phyloP scores from a whole-genome alignment of 768 basidiomycete species.

The Lactarius psammicola region DNA sequence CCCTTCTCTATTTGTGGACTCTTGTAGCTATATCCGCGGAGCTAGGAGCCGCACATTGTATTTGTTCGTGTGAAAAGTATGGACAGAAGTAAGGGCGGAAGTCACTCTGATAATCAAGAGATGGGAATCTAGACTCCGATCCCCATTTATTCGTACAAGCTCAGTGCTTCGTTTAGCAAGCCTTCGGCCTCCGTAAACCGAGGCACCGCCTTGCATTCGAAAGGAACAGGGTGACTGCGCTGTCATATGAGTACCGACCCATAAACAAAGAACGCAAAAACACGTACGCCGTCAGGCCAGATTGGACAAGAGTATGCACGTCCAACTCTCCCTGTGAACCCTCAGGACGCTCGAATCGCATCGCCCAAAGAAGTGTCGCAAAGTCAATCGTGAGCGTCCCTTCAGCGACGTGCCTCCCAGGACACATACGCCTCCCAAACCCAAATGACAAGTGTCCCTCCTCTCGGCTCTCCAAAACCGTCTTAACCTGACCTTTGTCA shows the following conservation, averaged over 20 bases:
- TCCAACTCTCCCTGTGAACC: conserved; percentile 8
- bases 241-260: background rate
- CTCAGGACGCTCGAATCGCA: conserved; percentile 20
- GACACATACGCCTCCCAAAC: conserved; percentile 36
- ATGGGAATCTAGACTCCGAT: background rate
- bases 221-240: conserved; percentile 18
- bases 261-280: background rate
- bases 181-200: conserved; percentile 17
- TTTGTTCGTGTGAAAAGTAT: too few species aligned
- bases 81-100: too few species aligned
- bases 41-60: too few species aligned
- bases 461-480: conserved; percentile 30
- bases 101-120: too few species aligned
- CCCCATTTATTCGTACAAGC: background rate
- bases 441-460: conserved; percentile 33
- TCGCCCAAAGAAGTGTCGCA: conserved; percentile 34
- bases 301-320: background rate
- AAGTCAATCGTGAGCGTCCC: conserved; percentile 35
- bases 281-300: conserved; percentile 19
- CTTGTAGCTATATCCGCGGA: too few species aligned
- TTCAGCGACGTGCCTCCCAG: conserved; percentile 36
- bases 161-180: background rate
- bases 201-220: conserved; percentile 20
- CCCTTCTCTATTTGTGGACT: too few species aligned
- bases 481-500: conserved; percentile 4